Percentiles rank a stretch among this genome's conserved stretches.
Conservation (phyloP, 805 yeast species). For the Yueomyces sp. region DNA sequence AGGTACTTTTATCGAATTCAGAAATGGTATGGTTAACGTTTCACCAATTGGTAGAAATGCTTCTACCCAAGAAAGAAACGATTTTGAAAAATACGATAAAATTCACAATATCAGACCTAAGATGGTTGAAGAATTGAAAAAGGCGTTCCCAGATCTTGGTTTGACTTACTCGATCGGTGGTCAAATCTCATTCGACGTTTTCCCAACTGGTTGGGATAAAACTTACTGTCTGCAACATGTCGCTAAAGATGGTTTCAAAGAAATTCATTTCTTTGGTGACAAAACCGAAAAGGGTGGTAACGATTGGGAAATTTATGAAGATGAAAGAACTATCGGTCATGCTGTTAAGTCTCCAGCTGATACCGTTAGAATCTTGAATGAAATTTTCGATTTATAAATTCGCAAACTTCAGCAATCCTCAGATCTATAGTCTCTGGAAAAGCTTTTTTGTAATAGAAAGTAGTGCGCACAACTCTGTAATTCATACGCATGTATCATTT, state of each 20-base stretch:
- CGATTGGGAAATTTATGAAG: slow-evolving; percentile 92
- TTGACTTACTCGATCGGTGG: slow-evolving; percentile 98
- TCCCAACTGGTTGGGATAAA: slow-evolving; percentile 99
- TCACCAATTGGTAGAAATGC: slow-evolving; percentile 99
- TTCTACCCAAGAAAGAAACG: slow-evolving; percentile 83
- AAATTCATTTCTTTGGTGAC: slow-evolving; percentile 97
- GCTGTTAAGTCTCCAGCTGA: slow-evolving; percentile 83
- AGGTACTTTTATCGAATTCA: slow-evolving; percentile 97
- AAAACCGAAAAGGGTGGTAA: slow-evolving; percentile 96
- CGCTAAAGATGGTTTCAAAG: slow-evolving; percentile 66
- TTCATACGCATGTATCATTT: too few species aligned
- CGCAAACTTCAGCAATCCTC: neutral
- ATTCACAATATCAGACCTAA: slow-evolving; percentile 69
- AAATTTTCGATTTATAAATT: slow-evolving; percentile 39
- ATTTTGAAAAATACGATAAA: slow-evolving; percentile 76
- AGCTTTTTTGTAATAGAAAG: too few species aligned
- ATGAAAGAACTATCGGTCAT: slow-evolving; percentile 90
- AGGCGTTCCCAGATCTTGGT: slow-evolving; percentile 68
- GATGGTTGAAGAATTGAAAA: slow-evolving; percentile 74
- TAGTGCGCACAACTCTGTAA: too few species aligned
- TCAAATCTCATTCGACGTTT: slow-evolving; percentile 96
- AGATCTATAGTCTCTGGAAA: too few species aligned
- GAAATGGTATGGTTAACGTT: slow-evolving; percentile 98
- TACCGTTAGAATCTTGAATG: slow-evolving; percentile 75
- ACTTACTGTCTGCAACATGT: slow-evolving; percentile 95